Evolutionary conservation across 768 basidiomycete genomes (phyloP), one percentile per base, ranked within the genome.

Genomic region (Mycena alexandri): DNA sequence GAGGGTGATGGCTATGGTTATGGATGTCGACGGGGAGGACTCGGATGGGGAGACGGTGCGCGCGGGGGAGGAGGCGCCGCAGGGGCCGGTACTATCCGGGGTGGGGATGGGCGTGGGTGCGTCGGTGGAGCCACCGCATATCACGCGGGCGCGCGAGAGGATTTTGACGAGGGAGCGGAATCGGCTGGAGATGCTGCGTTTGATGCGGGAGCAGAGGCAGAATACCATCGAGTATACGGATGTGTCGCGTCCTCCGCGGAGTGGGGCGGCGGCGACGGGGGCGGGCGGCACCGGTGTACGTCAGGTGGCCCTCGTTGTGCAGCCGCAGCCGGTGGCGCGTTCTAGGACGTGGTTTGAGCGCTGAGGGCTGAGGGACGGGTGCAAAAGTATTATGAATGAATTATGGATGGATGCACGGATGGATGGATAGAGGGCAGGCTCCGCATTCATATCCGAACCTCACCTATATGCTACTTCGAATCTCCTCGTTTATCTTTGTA

Each of bases 311-410:
- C 7, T 36, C 7, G 7, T 5, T 5, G 34, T 36, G 34, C 34
- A 12, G 34, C 7, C 22, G 16, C 41, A 9, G 16, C 41, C 11
- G 38, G 54, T 43, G 21, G 22, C 25, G 25, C 55, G 55, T 22
- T 24, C 41, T 19, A 10, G 55, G 41, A 42, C 42, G 41, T 56
- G 55, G 55, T 56, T 56, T 24, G 55, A 56, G 41, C 22, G 55
- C 6, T 56, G 55, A 56, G 53, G 46, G 46, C 2, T 9, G 46
- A 22, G 11, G 36, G 34, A 55, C 24, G 53, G 53, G 22, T 29
- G 41, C n/a, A 42, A 19, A 16, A 38, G n/a, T n/a, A n/a, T n/a
- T 2, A 22, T 5, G 17, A 19, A 50, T 4, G 24, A 14, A 29
- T 29, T 25, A 24, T 24, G 24, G 12, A 14, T 41, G 53, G 36